Evolutionary conservation across 257 asterid species (phyloP), one percentile per base, ranked within the genome.

Genomic region (Primulina tabacum): DNA sequence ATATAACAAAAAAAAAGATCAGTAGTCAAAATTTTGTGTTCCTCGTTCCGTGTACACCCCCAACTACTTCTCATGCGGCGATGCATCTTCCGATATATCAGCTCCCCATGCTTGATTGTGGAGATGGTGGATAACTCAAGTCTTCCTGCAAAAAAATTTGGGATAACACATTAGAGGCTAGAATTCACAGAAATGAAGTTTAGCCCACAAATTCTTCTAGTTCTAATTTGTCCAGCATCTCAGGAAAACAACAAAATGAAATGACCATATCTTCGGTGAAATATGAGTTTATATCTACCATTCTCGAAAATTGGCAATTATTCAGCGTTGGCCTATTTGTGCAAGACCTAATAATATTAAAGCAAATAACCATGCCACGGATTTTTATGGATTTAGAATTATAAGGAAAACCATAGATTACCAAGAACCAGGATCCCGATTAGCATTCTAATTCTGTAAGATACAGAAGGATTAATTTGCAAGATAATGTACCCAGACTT

Each of bases 91-190:
- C 70, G 3, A 20, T 60, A 14, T 30, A 71, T 78, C 71, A 75
- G 82, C 94, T 80, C 69, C 82, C 93, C 57, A 64, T 75, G 75
- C 91, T 86, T 29, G 88, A 82, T 30, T 72, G 86, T 8, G 82
- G 29, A 1, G 88, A 77, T 50, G 74, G 29, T 52, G 89, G 81
- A 70, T 37, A 84, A 70, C 88, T 83, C 76, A 84, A 43, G 55
- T 87, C 94, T 3, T 87, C 95, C 96, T 87, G 91, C 77, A 75
- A 38, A 70, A 70, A 47, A 65, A 55, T 55, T 21, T 28, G 50
- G 28, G 60, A 26, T 47, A 6, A 55, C 21, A 32, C 18, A 28
- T 60, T 20, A 64, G 47, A 64, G 40, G 43, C 35, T 16, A 8
- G 52, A 17, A 7, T 62, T 32, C 37, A 61, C 52, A 62, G 32